phyloP scores from a whole-genome alignment of 2,329 filamentous ascomycete genomes.

The Hymenoscyphus salicellus region DNA sequence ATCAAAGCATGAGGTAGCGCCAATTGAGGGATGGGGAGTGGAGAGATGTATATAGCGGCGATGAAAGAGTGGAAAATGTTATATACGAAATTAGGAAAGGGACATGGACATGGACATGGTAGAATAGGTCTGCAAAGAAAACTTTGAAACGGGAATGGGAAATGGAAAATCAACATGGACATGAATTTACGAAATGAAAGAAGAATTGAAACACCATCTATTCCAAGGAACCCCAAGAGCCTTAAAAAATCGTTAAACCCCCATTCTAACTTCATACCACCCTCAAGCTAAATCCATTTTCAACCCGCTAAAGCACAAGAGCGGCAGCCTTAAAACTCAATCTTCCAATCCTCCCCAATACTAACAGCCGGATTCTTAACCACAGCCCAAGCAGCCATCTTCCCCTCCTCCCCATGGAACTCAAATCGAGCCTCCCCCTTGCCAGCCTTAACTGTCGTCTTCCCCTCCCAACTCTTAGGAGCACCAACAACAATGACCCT shows the following conservation, averaged over 20 bases:
- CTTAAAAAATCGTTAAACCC: background rate
- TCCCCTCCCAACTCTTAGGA: slow-evolving; percentile 66
- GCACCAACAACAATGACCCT: slow-evolving; percentile 82
- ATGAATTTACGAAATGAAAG: background rate
- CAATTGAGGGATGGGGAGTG: background rate
- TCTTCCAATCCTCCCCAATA: slow-evolving; percentile 62
- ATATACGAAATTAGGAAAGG: background rate
- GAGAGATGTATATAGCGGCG: background rate
- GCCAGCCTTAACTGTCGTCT: slow-evolving; percentile 56
- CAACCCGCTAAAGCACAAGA: background rate
- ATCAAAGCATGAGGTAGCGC: too few species aligned
- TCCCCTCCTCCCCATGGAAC: slow-evolving; percentile 51
- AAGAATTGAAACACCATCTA: background rate
- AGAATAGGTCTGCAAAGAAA: background rate
- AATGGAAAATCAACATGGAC: background rate
- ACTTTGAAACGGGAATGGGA: background rate
- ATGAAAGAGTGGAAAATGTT: background rate
- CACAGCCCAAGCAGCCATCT: slow-evolving; percentile 60
- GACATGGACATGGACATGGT: background rate
- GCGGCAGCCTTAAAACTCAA: slow-evolving; percentile 30
- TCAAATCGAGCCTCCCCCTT: slow-evolving; percentile 58
- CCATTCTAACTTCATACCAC: background rate
- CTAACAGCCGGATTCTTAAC: slow-evolving; percentile 60
- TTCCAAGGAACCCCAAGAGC: background rate
- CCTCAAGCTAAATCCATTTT: background rate